Base-by-base conservation (phyloP, 805 yeast genomes). In the Ogataea parapolymorpha region DNA sequence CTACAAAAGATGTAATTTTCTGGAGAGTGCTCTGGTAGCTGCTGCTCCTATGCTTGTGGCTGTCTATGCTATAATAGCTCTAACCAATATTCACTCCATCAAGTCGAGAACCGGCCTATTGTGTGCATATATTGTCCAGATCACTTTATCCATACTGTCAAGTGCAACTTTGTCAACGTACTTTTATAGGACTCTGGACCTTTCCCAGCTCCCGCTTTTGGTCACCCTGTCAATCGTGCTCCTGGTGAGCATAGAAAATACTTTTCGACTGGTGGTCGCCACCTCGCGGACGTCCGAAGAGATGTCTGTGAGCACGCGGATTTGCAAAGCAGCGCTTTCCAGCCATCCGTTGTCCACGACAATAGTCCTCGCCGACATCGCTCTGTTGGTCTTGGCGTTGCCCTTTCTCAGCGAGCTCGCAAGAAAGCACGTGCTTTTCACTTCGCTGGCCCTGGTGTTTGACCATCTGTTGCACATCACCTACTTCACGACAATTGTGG, bases 391-490 rank as follows among this genome's bases (percentile, higher is more conserved):
- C 15, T 39, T 55, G 3, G n/a, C 64, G 1, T 45, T 53, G 27
- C 61, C 66, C 2, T 53, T 59, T 41, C 58, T 66, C 7, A 50
- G 59, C 26, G 35, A 36, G 22, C 27, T 54, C 14, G 63, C 71
- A 5, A 57, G 60, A 35, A 66, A 70, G 37, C 68, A 68, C 32
- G 72, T 78, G 39, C 48, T 70, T 9, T 78, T 77, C 51, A 61
- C 75, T 1, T 50, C 71, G 1, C 37, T 73, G 22, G 72, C 81
- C 0, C 50, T 84, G n/a, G 22, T 76, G 1, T 59, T 81, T 28
- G 86, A 83, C 48, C 83, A 78, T 54, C 42, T 73, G 5, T 62
- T 86, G 27, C 87, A 81, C 49, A 55, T 79, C 35, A 75, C 90
- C 1, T 85, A 70, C 58, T 75, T 85, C 44, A 66, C 80, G 1